Conservation (phyloP, 1,139 yeast genomes). For the Barnettozyma hawaiiensis region DNA sequence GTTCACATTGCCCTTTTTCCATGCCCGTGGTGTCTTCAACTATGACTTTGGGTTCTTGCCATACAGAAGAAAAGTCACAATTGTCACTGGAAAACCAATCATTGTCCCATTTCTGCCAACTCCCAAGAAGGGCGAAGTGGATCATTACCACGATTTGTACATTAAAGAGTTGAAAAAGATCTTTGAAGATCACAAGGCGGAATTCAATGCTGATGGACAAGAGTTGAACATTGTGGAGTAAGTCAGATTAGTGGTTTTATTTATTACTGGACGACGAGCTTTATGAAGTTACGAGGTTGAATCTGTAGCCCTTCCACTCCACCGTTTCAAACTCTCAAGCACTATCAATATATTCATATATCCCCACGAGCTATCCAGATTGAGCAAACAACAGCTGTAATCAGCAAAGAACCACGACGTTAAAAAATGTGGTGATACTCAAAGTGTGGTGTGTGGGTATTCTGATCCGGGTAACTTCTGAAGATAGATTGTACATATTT, state of each 20-base stretch:
- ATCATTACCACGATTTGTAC: slow-evolving; percentile 68
- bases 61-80: slow-evolving; percentile 70
- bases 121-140: slow-evolving; percentile 48
- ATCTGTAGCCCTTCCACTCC: not conserved
- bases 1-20: slow-evolving; percentile 85
- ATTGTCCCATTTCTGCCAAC: slow-evolving; percentile 48
- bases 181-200: slow-evolving; percentile 63
- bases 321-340: too few species aligned
- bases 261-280: too few species aligned
- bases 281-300: not conserved
- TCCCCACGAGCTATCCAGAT: too few species aligned
- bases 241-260: slow-evolving; percentile 2
- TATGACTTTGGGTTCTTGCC: slow-evolving; percentile 92
- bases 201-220: slow-evolving; percentile 42
- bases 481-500: too few species aligned
- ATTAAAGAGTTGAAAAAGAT: slow-evolving; percentile 60
- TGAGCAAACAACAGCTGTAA: too few species aligned
- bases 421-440: too few species aligned
- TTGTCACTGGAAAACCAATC: slow-evolving; percentile 81
- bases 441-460: too few species aligned
- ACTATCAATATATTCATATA: too few species aligned
- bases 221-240: slow-evolving; percentile 45
- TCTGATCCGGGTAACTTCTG: too few species aligned
- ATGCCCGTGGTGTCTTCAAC: slow-evolving; percentile 89
- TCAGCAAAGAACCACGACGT: too few species aligned